Conservation (phyloP, 2,329 filamentous ascomycete genomes). For the Hypoxylon sp. region DNA sequence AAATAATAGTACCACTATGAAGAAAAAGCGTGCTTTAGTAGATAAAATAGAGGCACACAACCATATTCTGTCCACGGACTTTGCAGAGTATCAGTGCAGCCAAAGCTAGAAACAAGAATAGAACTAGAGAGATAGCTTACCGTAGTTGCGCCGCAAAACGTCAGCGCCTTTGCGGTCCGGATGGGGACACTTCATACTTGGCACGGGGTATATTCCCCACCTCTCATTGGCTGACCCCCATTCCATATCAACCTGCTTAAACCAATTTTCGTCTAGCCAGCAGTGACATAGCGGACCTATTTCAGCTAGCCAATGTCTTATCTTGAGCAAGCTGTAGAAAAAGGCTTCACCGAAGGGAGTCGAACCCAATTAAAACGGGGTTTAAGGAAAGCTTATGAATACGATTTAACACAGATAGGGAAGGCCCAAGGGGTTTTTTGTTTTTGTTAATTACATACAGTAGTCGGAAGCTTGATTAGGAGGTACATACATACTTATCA, state of each 20-base stretch:
- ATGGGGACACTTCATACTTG: constrained; percentile 18
- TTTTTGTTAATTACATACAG: neutral
- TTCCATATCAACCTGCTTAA: constrained; percentile 2
- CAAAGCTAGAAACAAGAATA: constrained; percentile 10
- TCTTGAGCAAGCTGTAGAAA: too few relatives aligned
- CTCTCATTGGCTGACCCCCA: constrained; percentile 12
- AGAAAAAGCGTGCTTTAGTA: too few relatives aligned
- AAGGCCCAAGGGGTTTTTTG: constrained; percentile 18
- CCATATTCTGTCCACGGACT: constrained; percentile 6
- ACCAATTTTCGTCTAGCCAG: constrained; percentile 11
- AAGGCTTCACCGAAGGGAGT: constrained; percentile 8
- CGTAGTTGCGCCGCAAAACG: constrained; percentile 14
- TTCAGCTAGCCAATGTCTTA: constrained; percentile 20
- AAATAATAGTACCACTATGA: too few relatives aligned
- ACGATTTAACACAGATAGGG: constrained; percentile 31
- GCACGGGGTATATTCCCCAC: constrained; percentile 29
- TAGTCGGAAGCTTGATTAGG: too few relatives aligned
- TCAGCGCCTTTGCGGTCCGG: neutral
- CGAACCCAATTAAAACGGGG: neutral
- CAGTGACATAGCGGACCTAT: constrained; percentile 3
- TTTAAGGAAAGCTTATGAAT: neutral
- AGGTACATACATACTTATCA: too few relatives aligned
- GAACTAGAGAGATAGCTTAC: neutral
- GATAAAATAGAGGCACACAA: constrained; percentile 11
- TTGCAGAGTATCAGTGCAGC: constrained; percentile 13